phyloP scores from a whole-genome alignment of 2,329 filamentous ascomycete species.

The Penicillium italicum region DNA sequence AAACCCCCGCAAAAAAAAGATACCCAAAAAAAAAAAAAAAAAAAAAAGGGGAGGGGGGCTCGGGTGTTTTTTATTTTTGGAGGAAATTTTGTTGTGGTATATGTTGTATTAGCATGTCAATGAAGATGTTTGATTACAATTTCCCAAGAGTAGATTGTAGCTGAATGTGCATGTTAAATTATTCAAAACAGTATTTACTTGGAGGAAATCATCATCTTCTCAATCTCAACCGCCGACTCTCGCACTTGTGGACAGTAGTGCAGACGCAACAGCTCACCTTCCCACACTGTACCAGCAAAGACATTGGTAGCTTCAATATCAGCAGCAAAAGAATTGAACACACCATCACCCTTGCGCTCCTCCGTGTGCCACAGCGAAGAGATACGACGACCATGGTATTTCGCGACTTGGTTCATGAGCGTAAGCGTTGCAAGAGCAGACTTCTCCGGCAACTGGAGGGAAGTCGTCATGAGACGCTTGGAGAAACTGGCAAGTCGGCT shows the following conservation, averaged over 20 bases:
- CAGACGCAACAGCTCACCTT: slow-evolving; percentile 76
- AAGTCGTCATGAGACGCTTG: slow-evolving; percentile 79
- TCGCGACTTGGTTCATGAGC: slow-evolving; percentile 72
- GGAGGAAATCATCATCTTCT: slow-evolving; percentile 56
- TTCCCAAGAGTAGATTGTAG: not conserved
- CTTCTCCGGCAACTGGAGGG: slow-evolving; percentile 87
- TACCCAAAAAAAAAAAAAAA: not conserved
- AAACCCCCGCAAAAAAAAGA: not conserved
- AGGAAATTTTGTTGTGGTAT: not conserved
- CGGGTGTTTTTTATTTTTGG: not conserved
- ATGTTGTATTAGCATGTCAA: not conserved
- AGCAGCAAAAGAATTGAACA: slow-evolving; percentile 68
- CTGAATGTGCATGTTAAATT: slow-evolving; percentile 8
- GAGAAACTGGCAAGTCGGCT: slow-evolving; percentile 84
- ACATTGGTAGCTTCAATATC: slow-evolving; percentile 85
- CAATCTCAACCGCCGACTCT: slow-evolving; percentile 66
- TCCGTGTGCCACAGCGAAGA: slow-evolving; percentile 90
- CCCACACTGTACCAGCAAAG: slow-evolving; percentile 87
- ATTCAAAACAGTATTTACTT: slow-evolving; percentile 24
- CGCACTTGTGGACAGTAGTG: slow-evolving; percentile 87
- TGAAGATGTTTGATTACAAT: not conserved
- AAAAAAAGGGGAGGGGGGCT: not conserved
- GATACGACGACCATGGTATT: slow-evolving; percentile 78
- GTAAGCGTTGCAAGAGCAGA: slow-evolving; percentile 75
- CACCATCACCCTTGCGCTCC: slow-evolving; percentile 85